phyloP scores from a whole-genome alignment of 768 basidiomycete genomes.

The Porphyrellus cyaneotinctus region DNA sequence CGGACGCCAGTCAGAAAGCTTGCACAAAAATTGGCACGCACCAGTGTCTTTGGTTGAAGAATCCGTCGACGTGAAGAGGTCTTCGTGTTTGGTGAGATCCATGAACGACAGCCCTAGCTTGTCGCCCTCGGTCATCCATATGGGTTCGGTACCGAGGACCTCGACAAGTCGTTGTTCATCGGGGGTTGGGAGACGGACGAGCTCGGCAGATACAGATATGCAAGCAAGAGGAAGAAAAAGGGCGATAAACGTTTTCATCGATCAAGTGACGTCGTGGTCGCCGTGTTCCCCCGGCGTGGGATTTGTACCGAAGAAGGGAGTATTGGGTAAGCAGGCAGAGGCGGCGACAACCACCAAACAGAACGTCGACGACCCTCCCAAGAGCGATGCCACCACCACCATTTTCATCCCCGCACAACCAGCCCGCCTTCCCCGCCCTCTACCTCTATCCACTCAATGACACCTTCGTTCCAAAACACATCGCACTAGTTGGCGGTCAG shows the following conservation, averaged over 20 bases:
- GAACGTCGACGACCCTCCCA: conserved; percentile 15
- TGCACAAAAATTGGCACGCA: not conserved
- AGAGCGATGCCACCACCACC: conserved; percentile 33
- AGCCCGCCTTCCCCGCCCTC: conserved; percentile 39
- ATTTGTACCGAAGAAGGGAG: not conserved
- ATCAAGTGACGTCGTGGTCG: too few relatives aligned
- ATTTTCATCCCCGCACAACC: conserved; percentile 29
- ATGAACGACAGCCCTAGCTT: conserved; percentile 1
- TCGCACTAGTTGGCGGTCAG: conserved; percentile 61
- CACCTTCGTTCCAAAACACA: conserved; percentile 92
- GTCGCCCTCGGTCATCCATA: conserved; percentile 2
- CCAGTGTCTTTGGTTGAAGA: not conserved
- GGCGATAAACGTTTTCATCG: too few relatives aligned
- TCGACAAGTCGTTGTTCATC: conserved; percentile 17
- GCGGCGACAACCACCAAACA: conserved; percentile 9
- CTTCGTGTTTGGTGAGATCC: conserved; percentile 3
- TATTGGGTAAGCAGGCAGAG: conserved; percentile 13
- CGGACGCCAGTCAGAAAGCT: not conserved
- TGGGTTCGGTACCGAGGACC: conserved; percentile 10
- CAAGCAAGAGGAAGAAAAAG: too few relatives aligned
- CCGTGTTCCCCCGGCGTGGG: too few relatives aligned
- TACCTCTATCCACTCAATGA: conserved; percentile 92
- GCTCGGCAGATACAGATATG: too few relatives aligned
- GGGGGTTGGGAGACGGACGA: too few relatives aligned
- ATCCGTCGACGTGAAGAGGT: not conserved